Conservation (phyloP, 768 basidiomycete genomes). For the Vararia minispora region DNA sequence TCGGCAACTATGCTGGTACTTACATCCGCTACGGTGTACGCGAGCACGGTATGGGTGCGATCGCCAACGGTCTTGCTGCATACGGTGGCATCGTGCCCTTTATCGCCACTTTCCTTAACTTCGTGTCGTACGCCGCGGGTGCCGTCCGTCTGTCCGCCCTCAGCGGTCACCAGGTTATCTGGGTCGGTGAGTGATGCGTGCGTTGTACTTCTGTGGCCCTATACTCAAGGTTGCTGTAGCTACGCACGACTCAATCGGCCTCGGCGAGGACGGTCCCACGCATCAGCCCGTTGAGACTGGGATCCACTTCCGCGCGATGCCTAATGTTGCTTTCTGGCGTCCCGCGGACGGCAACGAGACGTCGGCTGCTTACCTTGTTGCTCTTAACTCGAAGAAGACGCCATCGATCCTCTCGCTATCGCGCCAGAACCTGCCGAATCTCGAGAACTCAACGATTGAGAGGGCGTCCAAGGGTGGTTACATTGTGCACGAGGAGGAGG, state of each 20-base stretch:
- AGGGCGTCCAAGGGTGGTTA: slow-evolving; percentile 79
- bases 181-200: slow-evolving; percentile 57
- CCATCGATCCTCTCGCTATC: slow-evolving; percentile 80
- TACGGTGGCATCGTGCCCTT: slow-evolving; percentile 91
- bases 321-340: slow-evolving; percentile 92
- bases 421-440: slow-evolving; percentile 87
- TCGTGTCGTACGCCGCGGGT: slow-evolving; percentile 88
- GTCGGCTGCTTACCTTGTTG: slow-evolving; percentile 81
- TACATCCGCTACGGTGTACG: slow-evolving; percentile 97
- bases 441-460: slow-evolving; percentile 81
- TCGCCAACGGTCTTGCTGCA: slow-evolving; percentile 81
- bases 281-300: slow-evolving; percentile 93
- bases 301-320: slow-evolving; percentile 76
- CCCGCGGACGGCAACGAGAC: slow-evolving; percentile 96
- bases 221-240: slow-evolving; percentile 29
- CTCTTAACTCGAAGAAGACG: slow-evolving; percentile 61
- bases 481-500: slow-evolving; percentile 69
- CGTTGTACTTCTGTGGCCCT: background rate
- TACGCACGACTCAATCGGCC: slow-evolving; percentile 91
- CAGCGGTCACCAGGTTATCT: slow-evolving; percentile 82
- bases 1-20: slow-evolving; percentile 77
- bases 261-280: slow-evolving; percentile 90
- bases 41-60: slow-evolving; percentile 95
- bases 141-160: slow-evolving; percentile 88
- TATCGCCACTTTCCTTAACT: slow-evolving; percentile 91